Conservation (phyloP, 352 stramenopile species). For the Thalassiosira ordinaria region DNA sequence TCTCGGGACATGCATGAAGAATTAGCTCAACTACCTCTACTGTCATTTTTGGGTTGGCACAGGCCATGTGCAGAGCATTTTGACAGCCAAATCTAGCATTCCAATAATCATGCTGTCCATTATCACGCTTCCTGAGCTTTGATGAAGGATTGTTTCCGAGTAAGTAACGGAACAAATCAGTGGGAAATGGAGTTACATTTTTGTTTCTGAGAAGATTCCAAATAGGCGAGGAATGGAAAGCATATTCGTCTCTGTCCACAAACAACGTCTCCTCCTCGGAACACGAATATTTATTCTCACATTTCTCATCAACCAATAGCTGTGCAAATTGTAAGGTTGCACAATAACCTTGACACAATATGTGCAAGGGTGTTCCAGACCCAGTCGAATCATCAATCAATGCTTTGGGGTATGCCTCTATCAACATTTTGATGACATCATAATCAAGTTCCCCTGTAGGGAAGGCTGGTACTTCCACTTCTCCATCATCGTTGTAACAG, state of each 20-base stretch:
- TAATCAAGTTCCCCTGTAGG: conserved; percentile 21
- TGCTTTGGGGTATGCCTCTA: conserved; percentile 19
- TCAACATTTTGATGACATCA: conserved; percentile 18
- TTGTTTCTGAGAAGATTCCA: conserved; percentile 5
- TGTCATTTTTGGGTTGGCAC: conserved; percentile 27
- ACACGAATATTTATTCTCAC: background rate
- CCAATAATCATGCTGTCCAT: background rate
- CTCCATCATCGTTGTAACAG: background rate
- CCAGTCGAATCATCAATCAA: background rate
- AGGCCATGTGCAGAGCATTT: conserved; percentile 23
- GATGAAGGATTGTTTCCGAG: conserved; percentile 13
- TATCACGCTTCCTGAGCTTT: background rate
- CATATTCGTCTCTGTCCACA: too few relatives aligned
- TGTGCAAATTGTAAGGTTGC: conserved; percentile 22
- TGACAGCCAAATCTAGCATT: too few relatives aligned
- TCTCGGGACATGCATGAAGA: conserved; percentile 1
- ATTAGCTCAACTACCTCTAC: conserved; percentile 21
- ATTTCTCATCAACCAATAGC: conserved; percentile 26
- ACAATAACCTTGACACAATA: conserved; percentile 21
- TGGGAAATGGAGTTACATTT: conserved; percentile 9
- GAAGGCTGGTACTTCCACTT: conserved; percentile 7
- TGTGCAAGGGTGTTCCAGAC: background rate
- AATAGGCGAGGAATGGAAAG: too few relatives aligned
- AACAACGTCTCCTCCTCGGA: background rate
- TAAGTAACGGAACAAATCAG: conserved; percentile 32